Conservation (phyloP, 345 rosid species). For the Psidium guajava region DNA sequence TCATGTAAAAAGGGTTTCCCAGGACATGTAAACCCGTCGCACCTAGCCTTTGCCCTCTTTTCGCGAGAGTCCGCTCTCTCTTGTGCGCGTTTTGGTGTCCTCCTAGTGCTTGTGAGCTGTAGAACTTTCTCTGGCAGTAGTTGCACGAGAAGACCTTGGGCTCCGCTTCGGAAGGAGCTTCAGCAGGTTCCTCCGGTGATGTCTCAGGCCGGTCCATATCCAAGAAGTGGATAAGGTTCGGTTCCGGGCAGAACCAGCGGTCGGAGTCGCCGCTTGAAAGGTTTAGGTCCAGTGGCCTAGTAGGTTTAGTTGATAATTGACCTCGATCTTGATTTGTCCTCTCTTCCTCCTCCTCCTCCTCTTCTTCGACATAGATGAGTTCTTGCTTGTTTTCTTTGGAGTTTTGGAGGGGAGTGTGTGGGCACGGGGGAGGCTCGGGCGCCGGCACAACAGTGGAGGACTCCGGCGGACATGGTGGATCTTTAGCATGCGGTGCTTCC, state of each 20-base stretch:
- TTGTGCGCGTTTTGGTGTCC: slow-evolving; percentile 30
- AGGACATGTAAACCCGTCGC: slow-evolving; percentile 10
- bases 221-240: slow-evolving; percentile 49
- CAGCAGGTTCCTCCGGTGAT: background rate
- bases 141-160: slow-evolving; percentile 22
- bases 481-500: background rate
- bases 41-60: slow-evolving; percentile 13
- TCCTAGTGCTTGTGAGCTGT: slow-evolving; percentile 25
- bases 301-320: background rate
- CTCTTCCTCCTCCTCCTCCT: slow-evolving; percentile 1
- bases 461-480: background rate
- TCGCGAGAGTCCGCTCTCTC: slow-evolving; percentile 37
- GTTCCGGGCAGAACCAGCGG: slow-evolving; percentile 38
- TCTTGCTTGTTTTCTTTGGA: slow-evolving; percentile 12
- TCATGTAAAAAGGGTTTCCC: slow-evolving; percentile 32
- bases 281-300: slow-evolving; percentile 18
- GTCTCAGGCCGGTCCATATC: slow-evolving; percentile 13
- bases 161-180: slow-evolving; percentile 13
- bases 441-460: slow-evolving; percentile 17
- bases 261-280: slow-evolving; percentile 17
- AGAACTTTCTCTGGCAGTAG: slow-evolving; percentile 25
- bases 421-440: slow-evolving; percentile 15
- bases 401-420: background rate
- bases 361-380: background rate
- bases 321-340: background rate